Conservation (phyloP, 1,139 yeast species). For the Lodderomyces oxycetoniae region DNA sequence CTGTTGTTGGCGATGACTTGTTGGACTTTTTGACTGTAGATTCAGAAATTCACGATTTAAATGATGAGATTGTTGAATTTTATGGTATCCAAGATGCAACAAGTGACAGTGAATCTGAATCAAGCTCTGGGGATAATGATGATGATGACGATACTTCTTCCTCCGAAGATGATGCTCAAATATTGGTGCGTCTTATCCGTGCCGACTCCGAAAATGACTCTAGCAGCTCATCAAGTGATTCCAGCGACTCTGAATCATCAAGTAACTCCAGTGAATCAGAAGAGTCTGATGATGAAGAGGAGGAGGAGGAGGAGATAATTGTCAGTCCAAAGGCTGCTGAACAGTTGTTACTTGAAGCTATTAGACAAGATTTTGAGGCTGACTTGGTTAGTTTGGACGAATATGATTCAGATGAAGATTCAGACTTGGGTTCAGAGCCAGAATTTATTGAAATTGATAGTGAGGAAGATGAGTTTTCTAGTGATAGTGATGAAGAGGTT, state of each 20-base stretch:
- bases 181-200: constrained; percentile 1
- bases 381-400: constrained; percentile 32
- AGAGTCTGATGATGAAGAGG: constrained; percentile 12
- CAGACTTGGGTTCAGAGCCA: constrained; percentile 27
- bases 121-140: constrained; percentile 12
- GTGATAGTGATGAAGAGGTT: constrained; percentile 40
- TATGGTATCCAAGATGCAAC: constrained; percentile 25
- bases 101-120: constrained; percentile 2
- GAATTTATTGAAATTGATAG: constrained; percentile 34
- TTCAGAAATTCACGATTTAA: constrained; percentile 30
- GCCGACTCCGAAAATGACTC: constrained; percentile 11
- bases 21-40: constrained; percentile 30
- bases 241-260: not conserved
- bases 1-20: constrained; percentile 36
- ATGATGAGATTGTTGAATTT: constrained; percentile 37
- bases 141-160: constrained; percentile 10
- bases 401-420: constrained; percentile 24
- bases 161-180: constrained; percentile 10
- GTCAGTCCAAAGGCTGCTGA: constrained; percentile 23
- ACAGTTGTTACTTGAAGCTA: constrained; percentile 34
- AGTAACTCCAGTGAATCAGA: not conserved
- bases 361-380: constrained; percentile 40
- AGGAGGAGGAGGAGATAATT: constrained; percentile 11
- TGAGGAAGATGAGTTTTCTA: constrained; percentile 20
- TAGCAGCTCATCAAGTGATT: not conserved